Evolutionary conservation across 2,329 filamentous ascomycete species (phyloP), one percentile per base, ranked within the genome.

Genomic region (Nemania sp.): DNA sequence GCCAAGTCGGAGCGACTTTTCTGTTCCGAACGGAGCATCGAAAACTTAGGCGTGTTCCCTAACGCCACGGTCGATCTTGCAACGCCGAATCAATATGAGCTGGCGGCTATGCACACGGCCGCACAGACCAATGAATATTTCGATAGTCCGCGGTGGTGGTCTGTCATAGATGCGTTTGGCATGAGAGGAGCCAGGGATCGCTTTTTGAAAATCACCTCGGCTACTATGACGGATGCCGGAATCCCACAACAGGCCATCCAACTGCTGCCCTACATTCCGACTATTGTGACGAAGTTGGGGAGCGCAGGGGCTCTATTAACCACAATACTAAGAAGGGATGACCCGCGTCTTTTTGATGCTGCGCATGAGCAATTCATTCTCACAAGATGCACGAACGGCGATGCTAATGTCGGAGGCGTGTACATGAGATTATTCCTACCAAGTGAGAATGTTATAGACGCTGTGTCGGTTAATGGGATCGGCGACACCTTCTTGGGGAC

Each of bases 401-500:
- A 82, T 24, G 75, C 74, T 1, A 71, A 76, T 6, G 76, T 86
- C 0, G 85, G 91, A 0, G 93, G 92, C 0, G 79, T 97, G 2
- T 97, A 97, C 66, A 91, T 97, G 86, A 70, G 82, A 28, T 61
- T 83, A 17, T 89, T 90, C 68, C 83, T 89, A 0, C 77, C 88
- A 0, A 82, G 81, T 1, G 84, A 89, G 67, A 73, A 76, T 14
- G 79, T 96, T 0, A 73, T 80, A 17, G 84, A 94, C 22, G 79
- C 96, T 1, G 84, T 93, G 1, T 96, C 91, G 41, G 93, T 97
- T 8, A 97, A 97, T 69, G 94, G 93, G 0, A 91, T 91, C 2
- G 94, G 94, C 0, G 94, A 99, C 72, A 97, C 94, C 0, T 92
- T 97, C 69, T 58, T 95, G 7, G 94, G 93, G 0, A 88, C 91